These are phyloP conservation scores for Paramecium pentaurelia DNA, from an alignment of 73 alveolate species.

Conservation along the genomic window DNA sequence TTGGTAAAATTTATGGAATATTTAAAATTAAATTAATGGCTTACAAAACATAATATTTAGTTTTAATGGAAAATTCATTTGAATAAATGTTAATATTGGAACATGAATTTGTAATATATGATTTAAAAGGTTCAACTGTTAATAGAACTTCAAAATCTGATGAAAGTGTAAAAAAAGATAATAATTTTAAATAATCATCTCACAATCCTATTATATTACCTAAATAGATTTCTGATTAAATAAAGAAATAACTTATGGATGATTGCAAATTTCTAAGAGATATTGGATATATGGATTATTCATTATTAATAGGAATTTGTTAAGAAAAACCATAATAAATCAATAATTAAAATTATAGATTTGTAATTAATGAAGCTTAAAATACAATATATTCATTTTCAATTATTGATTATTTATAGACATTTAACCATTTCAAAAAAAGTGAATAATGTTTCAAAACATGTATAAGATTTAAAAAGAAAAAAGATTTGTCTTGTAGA, in stretches of 20 bases:
- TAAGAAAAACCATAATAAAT: neutral
- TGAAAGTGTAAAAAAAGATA: neutral
- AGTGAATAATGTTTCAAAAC: neutral
- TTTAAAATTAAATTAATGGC: constrained; percentile 8
- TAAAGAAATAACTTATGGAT: neutral
- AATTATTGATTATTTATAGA: neutral
- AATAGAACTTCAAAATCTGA: neutral
- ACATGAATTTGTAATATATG: neutral
- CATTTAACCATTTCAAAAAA: neutral
- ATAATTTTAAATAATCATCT: neutral
- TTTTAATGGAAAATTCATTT: constrained; percentile 11
- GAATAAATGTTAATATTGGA: neutral
- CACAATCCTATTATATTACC: neutral
- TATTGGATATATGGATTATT: constrained; percentile 16
- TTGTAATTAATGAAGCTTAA: neutral
- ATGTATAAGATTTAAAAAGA: neutral
- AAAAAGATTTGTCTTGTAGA: neutral
- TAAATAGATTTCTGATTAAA: neutral
- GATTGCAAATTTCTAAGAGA: neutral
- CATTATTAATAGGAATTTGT: neutral
- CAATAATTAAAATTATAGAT: neutral
- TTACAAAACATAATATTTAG: neutral
- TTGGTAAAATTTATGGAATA: neutral
- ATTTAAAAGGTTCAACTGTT: neutral
- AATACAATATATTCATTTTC: neutral